Percentiles rank a stretch among this genome's conserved stretches.
phyloP scores from a whole-genome alignment of 1,284 basidiomycete species.

The Cryptococcus neoformans region DNA sequence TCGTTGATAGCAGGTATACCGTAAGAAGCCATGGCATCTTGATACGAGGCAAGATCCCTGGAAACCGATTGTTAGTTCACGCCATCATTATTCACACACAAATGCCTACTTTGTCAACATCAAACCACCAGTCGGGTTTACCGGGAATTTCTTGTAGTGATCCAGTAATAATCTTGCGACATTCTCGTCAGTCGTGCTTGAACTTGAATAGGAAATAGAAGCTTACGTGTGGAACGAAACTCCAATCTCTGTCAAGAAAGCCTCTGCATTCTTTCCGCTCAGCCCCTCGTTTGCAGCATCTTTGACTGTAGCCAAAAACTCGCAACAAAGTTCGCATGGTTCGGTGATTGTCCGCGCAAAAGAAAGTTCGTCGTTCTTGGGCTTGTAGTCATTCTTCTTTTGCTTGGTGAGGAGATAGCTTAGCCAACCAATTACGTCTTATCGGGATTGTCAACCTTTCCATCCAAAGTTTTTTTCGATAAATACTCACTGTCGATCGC shows the following conservation, averaged over 20 bases:
- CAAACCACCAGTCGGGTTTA: constrained; percentile 92
- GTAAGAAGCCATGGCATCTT: constrained; percentile 83
- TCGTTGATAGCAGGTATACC: constrained; percentile 79
- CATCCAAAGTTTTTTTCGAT: neutral
- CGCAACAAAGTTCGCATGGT: constrained; percentile 85
- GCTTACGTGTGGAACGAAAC: constrained; percentile 85
- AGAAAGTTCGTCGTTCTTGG: constrained; percentile 89
- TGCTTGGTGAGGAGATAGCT: constrained; percentile 70
- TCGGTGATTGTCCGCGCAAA: constrained; percentile 91
- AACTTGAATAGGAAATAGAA: neutral
- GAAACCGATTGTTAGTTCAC: constrained; percentile 2
- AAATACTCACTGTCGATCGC: constrained; percentile 68
- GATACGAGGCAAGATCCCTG: constrained; percentile 94
- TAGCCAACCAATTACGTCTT: constrained; percentile 68
- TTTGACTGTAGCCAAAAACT: constrained; percentile 74
- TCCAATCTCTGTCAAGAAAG: constrained; percentile 90
- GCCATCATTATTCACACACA: neutral
- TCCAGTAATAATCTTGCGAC: constrained; percentile 75
- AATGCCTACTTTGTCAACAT: constrained; percentile 89
- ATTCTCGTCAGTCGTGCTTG: too few relatives aligned
- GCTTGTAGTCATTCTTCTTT: constrained; percentile 96
- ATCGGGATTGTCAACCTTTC: neutral
- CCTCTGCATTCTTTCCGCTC: constrained; percentile 87
- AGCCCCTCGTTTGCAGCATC: constrained; percentile 69
- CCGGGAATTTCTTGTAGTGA: constrained; percentile 92